A percentile compares a stretch with the other conserved stretches of the same genome.
Conservation (phyloP, 352 stramenopile species). For the Globisporangium sylvaticum region DNA sequence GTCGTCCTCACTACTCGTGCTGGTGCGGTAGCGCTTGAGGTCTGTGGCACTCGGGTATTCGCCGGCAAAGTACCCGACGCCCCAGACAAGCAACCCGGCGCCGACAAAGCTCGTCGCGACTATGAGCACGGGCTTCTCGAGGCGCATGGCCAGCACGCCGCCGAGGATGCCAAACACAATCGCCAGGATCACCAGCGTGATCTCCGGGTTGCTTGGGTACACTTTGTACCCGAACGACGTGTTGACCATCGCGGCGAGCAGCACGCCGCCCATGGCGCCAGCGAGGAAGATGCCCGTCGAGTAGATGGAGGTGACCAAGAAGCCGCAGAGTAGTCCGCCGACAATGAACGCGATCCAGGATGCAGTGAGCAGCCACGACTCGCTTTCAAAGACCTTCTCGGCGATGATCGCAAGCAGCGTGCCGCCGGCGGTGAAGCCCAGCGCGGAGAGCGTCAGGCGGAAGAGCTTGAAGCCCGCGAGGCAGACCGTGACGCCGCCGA, state of each 20-base stretch:
- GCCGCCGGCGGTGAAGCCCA: conserved; percentile 48
- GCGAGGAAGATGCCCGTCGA: conserved; percentile 50
- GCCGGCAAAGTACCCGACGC: conserved; percentile 59
- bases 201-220: conserved; percentile 41
- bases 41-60: conserved; percentile 38
- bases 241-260: conserved; percentile 42
- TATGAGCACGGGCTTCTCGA: conserved; percentile 50
- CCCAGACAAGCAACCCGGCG: conserved; percentile 36
- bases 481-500: conserved; percentile 25
- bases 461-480: conserved; percentile 55
- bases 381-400: conserved; percentile 29
- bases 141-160: conserved; percentile 37
- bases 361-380: conserved; percentile 35
- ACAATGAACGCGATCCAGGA: conserved; percentile 53
- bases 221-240: conserved; percentile 48
- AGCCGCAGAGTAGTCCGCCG: conserved; percentile 39
- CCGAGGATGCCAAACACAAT: conserved; percentile 41
- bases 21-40: conserved; percentile 34
- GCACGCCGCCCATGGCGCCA: conserved; percentile 35
- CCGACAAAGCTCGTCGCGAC: conserved; percentile 57
- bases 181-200: conserved; percentile 35
- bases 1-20: conserved; percentile 13
- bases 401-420: conserved; percentile 35
- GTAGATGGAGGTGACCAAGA: conserved; percentile 45
- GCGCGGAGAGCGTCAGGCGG: conserved; percentile 47